phyloP scores from a whole-genome alignment of 2,329 filamentous ascomycete genomes.

The Xylogone sp. region DNA sequence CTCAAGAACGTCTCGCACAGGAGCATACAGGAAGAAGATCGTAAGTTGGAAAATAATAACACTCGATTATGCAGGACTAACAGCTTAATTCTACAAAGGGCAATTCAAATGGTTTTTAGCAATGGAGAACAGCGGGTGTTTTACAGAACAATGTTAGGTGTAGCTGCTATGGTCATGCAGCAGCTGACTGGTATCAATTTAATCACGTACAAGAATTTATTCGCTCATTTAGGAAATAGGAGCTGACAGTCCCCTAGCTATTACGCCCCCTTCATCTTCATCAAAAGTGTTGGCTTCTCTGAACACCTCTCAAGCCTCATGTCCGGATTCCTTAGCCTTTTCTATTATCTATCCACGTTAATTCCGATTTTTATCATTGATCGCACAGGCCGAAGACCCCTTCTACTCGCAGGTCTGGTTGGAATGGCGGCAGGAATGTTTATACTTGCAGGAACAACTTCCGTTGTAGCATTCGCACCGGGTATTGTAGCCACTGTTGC shows the following conservation, averaged over 20 bases:
- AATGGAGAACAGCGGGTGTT: conserved; percentile 16
- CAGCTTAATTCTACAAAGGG: conserved; percentile 43
- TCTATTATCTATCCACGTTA: not conserved
- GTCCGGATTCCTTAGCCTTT: conserved; percentile 23
- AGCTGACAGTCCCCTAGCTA: conserved; percentile 7
- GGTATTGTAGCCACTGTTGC: conserved; percentile 34
- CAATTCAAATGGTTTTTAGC: conserved; percentile 28
- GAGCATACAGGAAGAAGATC: not conserved
- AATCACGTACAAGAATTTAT: conserved; percentile 16
- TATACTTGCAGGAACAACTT: conserved; percentile 3
- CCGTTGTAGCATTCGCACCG: not conserved
- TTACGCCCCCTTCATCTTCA: conserved; percentile 27
- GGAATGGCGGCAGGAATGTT: conserved; percentile 3
- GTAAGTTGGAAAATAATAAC: not conserved
- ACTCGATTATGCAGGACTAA: too few relatives aligned
- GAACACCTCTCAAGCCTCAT: conserved; percentile 19
- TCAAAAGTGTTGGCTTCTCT: conserved; percentile 19
- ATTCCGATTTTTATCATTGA: not conserved
- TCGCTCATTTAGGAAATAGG: not conserved
- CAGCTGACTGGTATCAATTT: conserved; percentile 27
- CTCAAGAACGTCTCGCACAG: not conserved
- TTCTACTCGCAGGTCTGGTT: not conserved
- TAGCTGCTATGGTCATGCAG: conserved; percentile 13
- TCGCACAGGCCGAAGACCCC: not conserved
- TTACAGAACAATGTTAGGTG: not conserved